These are phyloP conservation scores for Dioszegia crocea DNA, from an alignment of 768 basidiomycete genomes.

Conservation along the genomic window DNA sequence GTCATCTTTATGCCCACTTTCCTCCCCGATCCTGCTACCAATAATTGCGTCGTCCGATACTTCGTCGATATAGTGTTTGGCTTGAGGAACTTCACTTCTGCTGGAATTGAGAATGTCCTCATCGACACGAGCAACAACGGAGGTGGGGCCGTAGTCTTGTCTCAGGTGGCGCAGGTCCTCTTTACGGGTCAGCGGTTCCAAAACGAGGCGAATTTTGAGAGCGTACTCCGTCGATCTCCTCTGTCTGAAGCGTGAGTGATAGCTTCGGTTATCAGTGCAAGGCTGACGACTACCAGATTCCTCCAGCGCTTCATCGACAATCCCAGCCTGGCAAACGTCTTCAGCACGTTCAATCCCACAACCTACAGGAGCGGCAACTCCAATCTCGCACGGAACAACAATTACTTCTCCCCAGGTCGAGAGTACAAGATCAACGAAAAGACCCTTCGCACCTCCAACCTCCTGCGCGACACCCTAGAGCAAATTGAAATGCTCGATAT, in stretches of 20 bases:
- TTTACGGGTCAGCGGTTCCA: constrained; percentile 22
- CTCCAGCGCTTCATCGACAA: constrained; percentile 9
- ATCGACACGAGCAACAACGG: constrained; percentile 30
- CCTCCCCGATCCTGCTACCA: constrained; percentile 1
- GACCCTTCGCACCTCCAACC: constrained; percentile 15
- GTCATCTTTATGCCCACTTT: constrained; percentile 25
- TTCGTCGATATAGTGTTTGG: constrained; percentile 17
- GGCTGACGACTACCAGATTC: not conserved
- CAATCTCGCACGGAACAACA: not conserved
- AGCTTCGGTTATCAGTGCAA: too few relatives aligned
- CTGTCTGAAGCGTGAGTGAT: constrained; percentile 11
- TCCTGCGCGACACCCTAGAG: constrained; percentile 8
- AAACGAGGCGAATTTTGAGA: constrained; percentile 19
- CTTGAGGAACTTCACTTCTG: constrained; percentile 18
- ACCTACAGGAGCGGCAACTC: constrained; percentile 7
- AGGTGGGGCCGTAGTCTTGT: constrained; percentile 16
- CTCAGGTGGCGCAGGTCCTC: constrained; percentile 16
- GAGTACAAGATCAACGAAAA: constrained; percentile 10
- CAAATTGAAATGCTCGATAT: constrained; percentile 8
- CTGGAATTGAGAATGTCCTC: constrained; percentile 19
- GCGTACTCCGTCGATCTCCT: constrained; percentile 14
- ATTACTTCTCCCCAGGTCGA: constrained; percentile 21
- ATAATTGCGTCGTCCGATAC: constrained; percentile 10
- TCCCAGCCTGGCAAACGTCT: not conserved
- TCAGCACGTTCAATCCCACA: constrained; percentile 9